A percentile compares a stretch with the other conserved stretches of the same genome.
Conservation (phyloP, 345 rosid genomes). For the Eucalyptus cloeziana region DNA sequence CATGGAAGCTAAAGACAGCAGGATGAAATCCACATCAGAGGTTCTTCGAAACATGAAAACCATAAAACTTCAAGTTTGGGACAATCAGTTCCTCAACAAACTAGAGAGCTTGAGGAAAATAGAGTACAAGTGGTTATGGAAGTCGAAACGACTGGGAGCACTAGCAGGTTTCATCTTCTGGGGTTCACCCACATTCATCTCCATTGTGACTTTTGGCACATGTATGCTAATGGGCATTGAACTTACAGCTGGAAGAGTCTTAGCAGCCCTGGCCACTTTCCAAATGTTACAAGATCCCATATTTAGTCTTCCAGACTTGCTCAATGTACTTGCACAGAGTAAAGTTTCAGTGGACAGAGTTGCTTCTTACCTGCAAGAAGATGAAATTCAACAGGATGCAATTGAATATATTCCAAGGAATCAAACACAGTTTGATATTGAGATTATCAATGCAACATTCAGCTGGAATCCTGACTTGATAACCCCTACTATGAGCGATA, state of each 20-base stretch:
- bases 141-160: conserved; percentile 47
- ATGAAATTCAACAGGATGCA: conserved; percentile 59
- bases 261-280: conserved; percentile 84
- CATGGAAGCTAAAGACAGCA: conserved; percentile 77
- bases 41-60: conserved; percentile 78
- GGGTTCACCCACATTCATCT: conserved; percentile 83
- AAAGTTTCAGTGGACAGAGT: conserved; percentile 84
- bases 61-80: conserved; percentile 92
- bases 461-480: conserved; percentile 57
- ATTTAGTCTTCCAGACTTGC: conserved; percentile 73
- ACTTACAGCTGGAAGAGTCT: conserved; percentile 80
- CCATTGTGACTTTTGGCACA: conserved; percentile 60
- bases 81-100: conserved; percentile 51
- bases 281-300: conserved; percentile 88
- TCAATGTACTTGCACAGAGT: conserved; percentile 59
- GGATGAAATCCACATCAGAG: conserved; percentile 85
- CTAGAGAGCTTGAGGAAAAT: conserved; percentile 44
- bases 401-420: conserved; percentile 32
- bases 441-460: conserved; percentile 52
- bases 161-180: conserved; percentile 69
- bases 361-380: conserved; percentile 65
- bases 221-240: conserved; percentile 59
- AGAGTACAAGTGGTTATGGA: conserved; percentile 71
- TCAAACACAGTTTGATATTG: conserved; percentile 32
- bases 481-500: conserved; percentile 42